Conservation (phyloP, 257 asterid genomes). For the Scutellaria galericulata region DNA sequence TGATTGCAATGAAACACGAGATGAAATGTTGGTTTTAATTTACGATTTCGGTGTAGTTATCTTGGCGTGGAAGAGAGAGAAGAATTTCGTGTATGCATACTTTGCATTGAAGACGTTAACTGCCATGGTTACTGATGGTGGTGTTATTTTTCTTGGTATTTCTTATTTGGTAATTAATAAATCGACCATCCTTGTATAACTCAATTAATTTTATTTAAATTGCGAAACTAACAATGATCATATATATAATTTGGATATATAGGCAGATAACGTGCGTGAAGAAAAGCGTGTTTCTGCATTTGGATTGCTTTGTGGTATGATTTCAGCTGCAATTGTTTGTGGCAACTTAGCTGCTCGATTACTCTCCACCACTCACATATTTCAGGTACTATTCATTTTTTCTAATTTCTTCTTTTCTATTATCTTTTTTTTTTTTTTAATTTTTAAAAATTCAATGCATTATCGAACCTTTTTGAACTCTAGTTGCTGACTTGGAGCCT, state of each 20-base stretch:
- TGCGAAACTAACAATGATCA: no score
- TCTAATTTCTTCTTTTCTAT: background rate
- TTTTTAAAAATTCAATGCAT: background rate
- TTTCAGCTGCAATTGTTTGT: constrained; percentile 44
- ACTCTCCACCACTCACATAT: constrained; percentile 48
- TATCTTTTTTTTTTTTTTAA: no score
- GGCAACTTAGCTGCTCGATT: constrained; percentile 52
- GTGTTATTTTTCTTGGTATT: constrained; percentile 2
- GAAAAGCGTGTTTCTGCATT: constrained; percentile 55
- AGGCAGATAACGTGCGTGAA: constrained; percentile 51
- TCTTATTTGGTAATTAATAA: background rate
- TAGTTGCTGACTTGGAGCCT: no score
- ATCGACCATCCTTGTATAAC: background rate
- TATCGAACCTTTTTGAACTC: background rate
- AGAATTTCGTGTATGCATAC: constrained; percentile 47
- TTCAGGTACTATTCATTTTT: constrained; percentile 38
- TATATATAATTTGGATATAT: background rate
- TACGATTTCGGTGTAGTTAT: constrained; percentile 23
- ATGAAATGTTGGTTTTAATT: no score
- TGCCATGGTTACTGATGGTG: constrained; percentile 40
- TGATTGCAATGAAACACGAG: no score
- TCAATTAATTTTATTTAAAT: background rate
- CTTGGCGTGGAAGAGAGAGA: constrained; percentile 45
- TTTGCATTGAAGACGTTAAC: constrained; percentile 48
- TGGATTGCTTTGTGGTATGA: constrained; percentile 47